These are phyloP conservation scores for Rhodotorula sp. DNA, from an alignment of 1,284 basidiomycete species.

Conservation along the genomic window DNA sequence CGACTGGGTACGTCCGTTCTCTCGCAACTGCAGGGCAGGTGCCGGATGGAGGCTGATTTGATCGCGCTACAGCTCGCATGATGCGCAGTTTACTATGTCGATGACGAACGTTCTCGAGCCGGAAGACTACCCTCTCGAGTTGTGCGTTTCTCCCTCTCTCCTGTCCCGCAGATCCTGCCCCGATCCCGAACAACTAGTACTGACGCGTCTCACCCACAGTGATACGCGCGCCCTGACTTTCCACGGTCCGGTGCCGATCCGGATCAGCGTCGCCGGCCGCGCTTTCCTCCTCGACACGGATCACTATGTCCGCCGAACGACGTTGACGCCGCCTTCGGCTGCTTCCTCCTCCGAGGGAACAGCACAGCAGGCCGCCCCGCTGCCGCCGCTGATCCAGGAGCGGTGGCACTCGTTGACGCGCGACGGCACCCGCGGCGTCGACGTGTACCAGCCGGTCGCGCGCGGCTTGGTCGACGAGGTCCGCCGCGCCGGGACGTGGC, in stretches of 20 bases:
- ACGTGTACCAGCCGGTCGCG: background rate
- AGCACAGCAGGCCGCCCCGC: background rate
- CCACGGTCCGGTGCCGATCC: background rate
- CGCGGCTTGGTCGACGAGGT: background rate
- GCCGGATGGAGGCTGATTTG: no score
- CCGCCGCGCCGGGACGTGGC: background rate
- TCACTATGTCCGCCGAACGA: slow-evolving; percentile 19
- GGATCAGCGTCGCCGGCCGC: background rate
- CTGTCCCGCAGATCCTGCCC: background rate
- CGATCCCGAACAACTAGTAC: background rate
- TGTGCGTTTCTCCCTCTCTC: slow-evolving; percentile 9
- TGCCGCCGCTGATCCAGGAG: background rate
- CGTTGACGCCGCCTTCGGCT: background rate
- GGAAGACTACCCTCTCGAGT: background rate
- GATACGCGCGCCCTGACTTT: background rate
- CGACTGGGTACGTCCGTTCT: slow-evolving; percentile 16
- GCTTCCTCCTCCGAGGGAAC: no score
- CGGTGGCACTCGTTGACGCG: slow-evolving; percentile 7
- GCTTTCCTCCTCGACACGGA: slow-evolving; percentile 24
- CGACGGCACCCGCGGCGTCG: slow-evolving; percentile 9
- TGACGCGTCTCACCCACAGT: background rate
- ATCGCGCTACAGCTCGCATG: background rate
- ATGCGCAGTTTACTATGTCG: slow-evolving; percentile 16
- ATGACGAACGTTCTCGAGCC: background rate
- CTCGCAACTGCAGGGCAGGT: no score